phyloP scores from a whole-genome alignment of 805 yeast species.

The Limtongia smithiae region DNA sequence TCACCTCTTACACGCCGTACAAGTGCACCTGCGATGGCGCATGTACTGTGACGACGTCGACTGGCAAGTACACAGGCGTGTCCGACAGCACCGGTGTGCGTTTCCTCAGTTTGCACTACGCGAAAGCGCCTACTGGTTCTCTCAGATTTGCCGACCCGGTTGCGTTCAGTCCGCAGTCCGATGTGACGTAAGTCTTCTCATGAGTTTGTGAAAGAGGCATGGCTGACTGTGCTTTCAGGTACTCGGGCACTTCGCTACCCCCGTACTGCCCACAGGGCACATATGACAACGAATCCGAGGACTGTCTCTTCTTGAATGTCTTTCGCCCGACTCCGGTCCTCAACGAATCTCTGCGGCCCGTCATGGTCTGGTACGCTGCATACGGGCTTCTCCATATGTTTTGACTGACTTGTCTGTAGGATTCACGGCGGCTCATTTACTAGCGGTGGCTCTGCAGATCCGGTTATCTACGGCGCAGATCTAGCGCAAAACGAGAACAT shows the following conservation, averaged over 20 bases:
- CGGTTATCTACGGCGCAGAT: constrained; percentile 31
- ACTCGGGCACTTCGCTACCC: constrained; percentile 22
- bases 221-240: constrained; percentile 1
- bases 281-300: constrained; percentile 20
- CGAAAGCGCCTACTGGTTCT: constrained; percentile 21
- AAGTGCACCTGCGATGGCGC: constrained; percentile 12
- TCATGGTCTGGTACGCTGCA: constrained; percentile 15
- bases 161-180: constrained; percentile 4
- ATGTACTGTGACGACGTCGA: constrained; percentile 21
- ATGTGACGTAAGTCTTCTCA: constrained; percentile 5
- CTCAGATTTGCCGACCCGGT: constrained; percentile 23
- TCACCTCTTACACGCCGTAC: constrained; percentile 3
- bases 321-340: constrained; percentile 14
- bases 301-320: constrained; percentile 27
- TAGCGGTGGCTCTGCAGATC: constrained; percentile 35
- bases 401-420: constrained; percentile 34
- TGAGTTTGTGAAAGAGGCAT: too few relatives aligned
- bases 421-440: constrained; percentile 41
- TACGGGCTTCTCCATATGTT: background rate
- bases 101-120: constrained; percentile 26
- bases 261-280: constrained; percentile 22
- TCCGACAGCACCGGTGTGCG: constrained; percentile 12
- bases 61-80: constrained; percentile 21
- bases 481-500: constrained; percentile 29
- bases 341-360: constrained; percentile 8